Percentiles rank a stretch among this genome's conserved stretches.
These are phyloP conservation scores for Bryopsis sp. DNA, from an alignment of 139 green algal species.

Conservation along the genomic window DNA sequence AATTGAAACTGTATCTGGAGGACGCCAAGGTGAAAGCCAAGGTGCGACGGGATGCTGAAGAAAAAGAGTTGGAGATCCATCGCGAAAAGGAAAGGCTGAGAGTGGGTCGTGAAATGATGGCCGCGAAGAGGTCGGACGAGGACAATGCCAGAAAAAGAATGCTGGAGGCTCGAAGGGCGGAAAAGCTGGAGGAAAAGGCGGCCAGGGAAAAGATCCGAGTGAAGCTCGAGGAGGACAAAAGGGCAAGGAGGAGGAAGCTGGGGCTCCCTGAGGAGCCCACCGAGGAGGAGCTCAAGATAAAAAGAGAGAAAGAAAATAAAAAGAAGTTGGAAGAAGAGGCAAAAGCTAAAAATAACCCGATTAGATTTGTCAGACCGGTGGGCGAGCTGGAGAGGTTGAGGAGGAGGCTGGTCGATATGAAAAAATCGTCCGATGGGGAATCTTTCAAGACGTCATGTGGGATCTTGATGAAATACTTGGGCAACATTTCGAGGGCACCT, in stretches of 20 bases:
- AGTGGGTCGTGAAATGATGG: slow-evolving; percentile 40
- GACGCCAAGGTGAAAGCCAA: slow-evolving; percentile 57
- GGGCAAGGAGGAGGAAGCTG: slow-evolving; percentile 63
- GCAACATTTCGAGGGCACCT: slow-evolving; percentile 64
- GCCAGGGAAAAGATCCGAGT: slow-evolving; percentile 56
- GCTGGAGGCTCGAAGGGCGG: slow-evolving; percentile 23
- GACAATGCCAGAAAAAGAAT: slow-evolving; percentile 35
- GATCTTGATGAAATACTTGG: slow-evolving; percentile 70
- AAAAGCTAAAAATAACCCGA: neutral
- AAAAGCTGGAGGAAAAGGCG: slow-evolving; percentile 57
- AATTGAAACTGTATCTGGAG: slow-evolving; percentile 33
- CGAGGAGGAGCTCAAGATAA: slow-evolving; percentile 76
- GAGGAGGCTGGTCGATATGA: slow-evolving; percentile 67
- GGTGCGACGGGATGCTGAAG: slow-evolving; percentile 53
- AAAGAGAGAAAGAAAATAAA: slow-evolving; percentile 12
- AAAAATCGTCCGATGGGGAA: slow-evolving; percentile 57
- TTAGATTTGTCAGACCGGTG: slow-evolving; percentile 4
- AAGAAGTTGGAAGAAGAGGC: slow-evolving; percentile 23
- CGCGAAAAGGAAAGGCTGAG: slow-evolving; percentile 39
- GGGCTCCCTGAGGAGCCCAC: slow-evolving; percentile 85
- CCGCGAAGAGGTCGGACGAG: slow-evolving; percentile 50
- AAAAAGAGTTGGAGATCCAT: slow-evolving; percentile 39
- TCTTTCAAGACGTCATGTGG: slow-evolving; percentile 56
- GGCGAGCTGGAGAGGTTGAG: slow-evolving; percentile 39
- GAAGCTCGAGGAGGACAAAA: slow-evolving; percentile 82